Evolutionary conservation across 2,329 filamentous ascomycete species (phyloP).

Genomic region (Fusarium lyarnte): DNA sequence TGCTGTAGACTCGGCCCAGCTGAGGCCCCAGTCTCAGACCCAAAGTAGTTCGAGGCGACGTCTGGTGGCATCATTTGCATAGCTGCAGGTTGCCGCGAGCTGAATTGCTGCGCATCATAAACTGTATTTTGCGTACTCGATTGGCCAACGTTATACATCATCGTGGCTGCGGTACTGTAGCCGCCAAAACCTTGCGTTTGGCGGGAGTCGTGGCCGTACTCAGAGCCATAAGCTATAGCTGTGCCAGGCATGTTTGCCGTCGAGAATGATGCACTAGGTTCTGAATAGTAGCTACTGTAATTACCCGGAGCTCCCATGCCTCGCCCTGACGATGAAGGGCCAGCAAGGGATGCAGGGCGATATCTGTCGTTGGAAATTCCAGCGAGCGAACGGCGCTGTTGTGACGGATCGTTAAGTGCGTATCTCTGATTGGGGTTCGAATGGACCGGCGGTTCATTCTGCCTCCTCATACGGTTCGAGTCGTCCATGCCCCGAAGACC

Average conservation of each 20-base stretch:
- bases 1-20: conserved; percentile 64
- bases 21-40: conserved; percentile 54
- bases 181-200: conserved; percentile 64
- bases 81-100: conserved; percentile 77
- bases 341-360: conserved; percentile 60
- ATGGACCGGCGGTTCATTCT: conserved; percentile 76
- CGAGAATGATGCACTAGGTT: conserved; percentile 61
- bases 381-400: conserved; percentile 52
- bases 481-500: conserved; percentile 78
- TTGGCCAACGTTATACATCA: conserved; percentile 83
- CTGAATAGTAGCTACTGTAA: conserved; percentile 69
- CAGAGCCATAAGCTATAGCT: conserved; percentile 67
- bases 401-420: conserved; percentile 59
- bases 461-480: conserved; percentile 76
- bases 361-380: conserved; percentile 53
- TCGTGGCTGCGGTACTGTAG: conserved; percentile 68
- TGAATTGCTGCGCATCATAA: conserved; percentile 83
- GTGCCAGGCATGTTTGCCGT: conserved; percentile 66
- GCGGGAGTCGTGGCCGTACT: conserved; percentile 71
- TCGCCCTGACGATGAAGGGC: conserved; percentile 58
- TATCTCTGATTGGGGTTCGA: conserved; percentile 66
- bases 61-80: conserved; percentile 72
- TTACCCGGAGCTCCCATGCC: conserved; percentile 65
- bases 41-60: conserved; percentile 76
- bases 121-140: conserved; percentile 68